Base-by-base conservation (phyloP, 768 basidiomycete genomes). In the Mycena vitilis region DNA sequence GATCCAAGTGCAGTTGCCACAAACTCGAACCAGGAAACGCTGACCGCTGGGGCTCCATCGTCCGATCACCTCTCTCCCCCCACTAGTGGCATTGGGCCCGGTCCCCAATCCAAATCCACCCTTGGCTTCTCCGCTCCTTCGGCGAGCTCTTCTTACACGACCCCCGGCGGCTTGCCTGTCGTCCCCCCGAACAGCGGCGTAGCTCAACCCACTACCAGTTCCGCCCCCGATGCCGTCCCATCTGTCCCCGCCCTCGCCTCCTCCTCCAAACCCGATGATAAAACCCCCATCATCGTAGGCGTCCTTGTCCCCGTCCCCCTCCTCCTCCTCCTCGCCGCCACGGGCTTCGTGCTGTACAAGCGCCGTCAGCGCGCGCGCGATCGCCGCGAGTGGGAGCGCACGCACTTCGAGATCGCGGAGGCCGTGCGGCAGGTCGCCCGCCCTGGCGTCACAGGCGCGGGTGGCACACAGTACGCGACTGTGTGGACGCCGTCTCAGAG, bases 361-460 rank as follows among this genome's bases (percentile, higher is more conserved):
- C 58, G 58, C 42, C 25, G 45, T 23, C 45, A 45, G 47, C 45
- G 48, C 34, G 47, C 34, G 11, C 60, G 34, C 48, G 60, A 60
- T 23, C 47, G 60, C 18, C 47, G 48, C 18, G 60, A 36, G 47
- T 60, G 60, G 60, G 48, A 49, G 47, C 47, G 47, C 44, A 60
- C 60, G 20, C 60, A 51, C 48, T 47, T 13, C n/a, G 60, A 48
- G 30, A 60, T 60, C 15, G 60, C 60, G 48, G 47, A 60, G 6
- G 60, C 48, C 34, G 60, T 60, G 60, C 45, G 60, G 13, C 18
- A 60, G 60, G 30, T 49, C 11, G 60, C 47, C 7, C 25, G 15
- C 0, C 60, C 48, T 38, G 40, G 40, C 40, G 48, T 37, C 20
- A 45, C 30, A 2, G 44, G 30, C 16, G 30, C 60, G 25, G 40